Percentiles rank a stretch among this genome's conserved stretches.
These are phyloP conservation scores for Panaeolus cyanescens DNA, from an alignment of 768 basidiomycete genomes.

Conservation along the genomic window DNA sequence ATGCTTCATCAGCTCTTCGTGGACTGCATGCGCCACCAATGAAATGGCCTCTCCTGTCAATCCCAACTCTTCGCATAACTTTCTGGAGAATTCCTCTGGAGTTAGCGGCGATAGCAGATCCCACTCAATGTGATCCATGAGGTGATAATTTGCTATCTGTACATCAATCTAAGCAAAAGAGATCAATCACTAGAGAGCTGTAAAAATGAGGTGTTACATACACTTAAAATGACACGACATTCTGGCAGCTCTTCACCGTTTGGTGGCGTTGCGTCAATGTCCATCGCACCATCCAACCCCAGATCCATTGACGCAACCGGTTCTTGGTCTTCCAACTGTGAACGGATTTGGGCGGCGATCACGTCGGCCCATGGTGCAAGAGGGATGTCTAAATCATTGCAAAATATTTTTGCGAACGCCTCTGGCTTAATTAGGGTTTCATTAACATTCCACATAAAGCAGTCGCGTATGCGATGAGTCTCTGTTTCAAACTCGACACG, in stretches of 20 bases:
- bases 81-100: constrained; percentile 80
- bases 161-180: constrained; percentile 81
- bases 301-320: constrained; percentile 79
- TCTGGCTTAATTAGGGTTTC: constrained; percentile 87
- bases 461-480: constrained; percentile 88
- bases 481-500: constrained; percentile 95
- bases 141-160: constrained; percentile 89
- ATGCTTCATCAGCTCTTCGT: constrained; percentile 94
- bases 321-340: constrained; percentile 90
- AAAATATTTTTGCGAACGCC: constrained; percentile 84
- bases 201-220: constrained; percentile 34
- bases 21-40: constrained; percentile 89
- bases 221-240: constrained; percentile 81
- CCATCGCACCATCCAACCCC: constrained; percentile 56
- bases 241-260: constrained; percentile 65
- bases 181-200: not conserved
- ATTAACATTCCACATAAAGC: constrained; percentile 94
- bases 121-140: constrained; percentile 98
- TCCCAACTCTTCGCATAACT: constrained; percentile 84
- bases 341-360: constrained; percentile 83
- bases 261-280: constrained; percentile 41
- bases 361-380: constrained; percentile 67
- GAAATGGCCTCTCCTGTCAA: constrained; percentile 87
- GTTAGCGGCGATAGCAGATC: constrained; percentile 92
- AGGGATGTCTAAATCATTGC: constrained; percentile 84